Evolutionary conservation across 1,284 basidiomycete genomes (phyloP).

Genomic region (Ganoderma sinense): DNA sequence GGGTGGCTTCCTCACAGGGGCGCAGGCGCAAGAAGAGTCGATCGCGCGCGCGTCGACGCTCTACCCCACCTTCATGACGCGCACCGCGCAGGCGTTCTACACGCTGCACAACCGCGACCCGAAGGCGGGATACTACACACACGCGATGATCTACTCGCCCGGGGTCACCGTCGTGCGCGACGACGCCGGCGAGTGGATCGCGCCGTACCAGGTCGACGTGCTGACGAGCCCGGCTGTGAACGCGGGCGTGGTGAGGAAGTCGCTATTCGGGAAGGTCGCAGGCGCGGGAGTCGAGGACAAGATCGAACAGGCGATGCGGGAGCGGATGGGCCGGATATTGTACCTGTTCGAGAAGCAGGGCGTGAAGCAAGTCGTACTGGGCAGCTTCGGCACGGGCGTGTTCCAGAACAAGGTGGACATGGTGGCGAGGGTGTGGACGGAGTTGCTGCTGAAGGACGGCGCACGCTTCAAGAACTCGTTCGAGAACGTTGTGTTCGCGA

Average conservation of each 20-base stretch:
- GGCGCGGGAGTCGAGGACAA: conserved; percentile 51
- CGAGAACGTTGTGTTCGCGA: conserved; percentile 68
- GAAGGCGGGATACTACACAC: conserved; percentile 64
- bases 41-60: conserved; percentile 74
- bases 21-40: conserved; percentile 77
- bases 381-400: conserved; percentile 79
- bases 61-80: conserved; percentile 64
- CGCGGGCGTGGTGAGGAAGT: conserved; percentile 60
- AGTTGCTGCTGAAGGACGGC: conserved; percentile 53
- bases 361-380: conserved; percentile 65
- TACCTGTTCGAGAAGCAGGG: conserved; percentile 68
- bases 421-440: conserved; percentile 48
- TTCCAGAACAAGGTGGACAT: conserved; percentile 65
- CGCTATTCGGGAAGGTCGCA: conserved; percentile 41
- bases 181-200: conserved; percentile 60
- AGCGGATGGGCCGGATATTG: conserved; percentile 72
- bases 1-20: conserved; percentile 71
- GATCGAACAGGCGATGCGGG: conserved; percentile 66
- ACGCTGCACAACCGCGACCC: conserved; percentile 56
- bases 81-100: conserved; percentile 63
- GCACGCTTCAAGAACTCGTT: conserved; percentile 65
- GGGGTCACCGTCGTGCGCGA: conserved; percentile 61
- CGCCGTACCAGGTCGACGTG: conserved; percentile 65
- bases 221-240: conserved; percentile 76
- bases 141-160: conserved; percentile 75